These are phyloP conservation scores for Mortierella hygrophila DNA, from an alignment of 192 early-diverging fungal genomes.

Conservation along the genomic window DNA sequence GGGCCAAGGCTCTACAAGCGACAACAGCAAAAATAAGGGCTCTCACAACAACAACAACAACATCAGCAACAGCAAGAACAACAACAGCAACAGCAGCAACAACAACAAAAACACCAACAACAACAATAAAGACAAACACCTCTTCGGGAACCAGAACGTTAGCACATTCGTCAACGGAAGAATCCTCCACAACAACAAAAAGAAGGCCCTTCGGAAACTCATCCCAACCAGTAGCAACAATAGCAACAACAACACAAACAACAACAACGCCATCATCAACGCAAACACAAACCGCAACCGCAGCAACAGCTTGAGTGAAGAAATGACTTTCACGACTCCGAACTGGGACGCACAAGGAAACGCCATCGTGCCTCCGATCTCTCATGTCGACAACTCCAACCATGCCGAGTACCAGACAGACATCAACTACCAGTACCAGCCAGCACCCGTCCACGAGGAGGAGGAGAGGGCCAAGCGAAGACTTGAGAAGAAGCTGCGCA, in stretches of 20 bases:
- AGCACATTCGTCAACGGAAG: neutral
- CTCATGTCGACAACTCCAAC: slow-evolving; percentile 20
- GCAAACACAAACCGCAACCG: neutral
- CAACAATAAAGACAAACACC: neutral
- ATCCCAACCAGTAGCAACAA: neutral
- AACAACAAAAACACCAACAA: neutral
- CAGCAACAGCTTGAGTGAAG: neutral
- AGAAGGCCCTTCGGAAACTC: neutral
- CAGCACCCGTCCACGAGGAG: slow-evolving; percentile 5
- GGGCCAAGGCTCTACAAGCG: neutral
- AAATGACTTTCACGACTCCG: neutral
- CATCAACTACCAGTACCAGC: slow-evolving; percentile 23
- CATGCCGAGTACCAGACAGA: slow-evolving; percentile 37
- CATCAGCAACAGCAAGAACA: neutral
- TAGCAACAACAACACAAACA: neutral
- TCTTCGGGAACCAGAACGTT: neutral
- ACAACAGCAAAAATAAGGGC: neutral
- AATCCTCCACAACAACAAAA: slow-evolving; percentile 1
- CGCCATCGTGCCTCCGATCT: neutral
- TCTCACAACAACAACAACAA: neutral
- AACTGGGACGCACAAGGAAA: neutral
- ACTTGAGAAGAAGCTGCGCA: neutral
- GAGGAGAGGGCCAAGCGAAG: neutral
- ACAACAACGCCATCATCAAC: slow-evolving; percentile 12
- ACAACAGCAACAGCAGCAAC: neutral